These are phyloP conservation scores for Lagenidium giganteum DNA, from an alignment of 352 stramenopile genomes.

Conservation along the genomic window DNA sequence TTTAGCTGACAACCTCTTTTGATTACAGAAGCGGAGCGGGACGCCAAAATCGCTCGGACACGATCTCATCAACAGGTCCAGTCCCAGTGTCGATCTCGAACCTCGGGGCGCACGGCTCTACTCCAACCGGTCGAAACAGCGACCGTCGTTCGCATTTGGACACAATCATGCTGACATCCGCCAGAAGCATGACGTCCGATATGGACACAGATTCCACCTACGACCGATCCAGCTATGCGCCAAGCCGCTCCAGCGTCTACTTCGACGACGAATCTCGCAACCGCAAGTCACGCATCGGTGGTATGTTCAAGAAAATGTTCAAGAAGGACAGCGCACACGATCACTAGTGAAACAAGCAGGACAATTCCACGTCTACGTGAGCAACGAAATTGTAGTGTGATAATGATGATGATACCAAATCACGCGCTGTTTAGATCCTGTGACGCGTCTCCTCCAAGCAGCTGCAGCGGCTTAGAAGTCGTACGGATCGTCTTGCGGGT, in stretches of 20 bases:
- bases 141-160: slow-evolving; percentile 3
- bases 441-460: too few relatives aligned
- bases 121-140: slow-evolving; percentile 11
- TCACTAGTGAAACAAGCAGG: too few relatives aligned
- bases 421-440: too few relatives aligned
- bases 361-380: too few relatives aligned
- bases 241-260: slow-evolving; percentile 54
- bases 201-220: not conserved
- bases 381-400: too few relatives aligned
- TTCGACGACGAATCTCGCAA: slow-evolving; percentile 51
- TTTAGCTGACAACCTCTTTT: too few relatives aligned
- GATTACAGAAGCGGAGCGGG: slow-evolving; percentile 6
- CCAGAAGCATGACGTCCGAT: too few relatives aligned
- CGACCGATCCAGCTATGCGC: not conserved
- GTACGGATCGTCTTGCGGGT: slow-evolving; percentile 17
- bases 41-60: slow-evolving; percentile 44
- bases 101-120: slow-evolving; percentile 11
- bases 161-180: too few relatives aligned
- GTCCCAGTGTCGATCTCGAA: slow-evolving; percentile 57
- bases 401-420: too few relatives aligned
- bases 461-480: slow-evolving; percentile 16
- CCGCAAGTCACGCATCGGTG: slow-evolving; percentile 74
- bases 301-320: slow-evolving; percentile 90
- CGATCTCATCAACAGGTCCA: slow-evolving; percentile 45
- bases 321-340: too few relatives aligned